Evolutionary conservation across 345 rosid species (phyloP), one percentile per base, ranked within the genome.

Genomic region (Eucalyptus cladocalyx): DNA sequence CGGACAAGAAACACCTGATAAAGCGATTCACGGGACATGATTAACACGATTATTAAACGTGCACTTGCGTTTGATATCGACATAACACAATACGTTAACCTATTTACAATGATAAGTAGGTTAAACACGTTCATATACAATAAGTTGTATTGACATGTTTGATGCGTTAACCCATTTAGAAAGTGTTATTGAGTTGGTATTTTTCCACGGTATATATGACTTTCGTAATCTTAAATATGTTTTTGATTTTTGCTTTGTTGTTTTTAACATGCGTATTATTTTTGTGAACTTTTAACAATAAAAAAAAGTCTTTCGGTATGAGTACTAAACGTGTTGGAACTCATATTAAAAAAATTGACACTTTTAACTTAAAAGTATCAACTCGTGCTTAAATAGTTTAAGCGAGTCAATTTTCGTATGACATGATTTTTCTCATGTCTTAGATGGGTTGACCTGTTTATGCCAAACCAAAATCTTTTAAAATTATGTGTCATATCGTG

Each of bases 51-150:
- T n/a, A n/a, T 65, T n/a, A 65, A 15, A 65, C 3, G 10, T 8
- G 11, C 40, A 8, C 10, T 5, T 65, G 21, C 3, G 6, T 7
- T 2, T n/a, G 21, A 16, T n/a, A 3, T 30, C 3, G 5, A n/a
- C 76, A 65, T 8, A 5, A 65, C 21, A 65, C 9, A 1, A n/a
- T 30, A 65, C 1, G 6, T 15, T 65, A 65, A n/a, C 37, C 21
- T n/a, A 65, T 65, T 65, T 65, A 65, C 10, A 8, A 7, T 65
- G 9, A 65, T 65, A n/a, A 65, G 37, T n/a, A n/a, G 19, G 21
- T 65, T 15, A 65, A 65, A 65, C 76, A 65, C 2, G 2, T 65
- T 65, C 40, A n/a, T 65, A 4, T 5, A 15, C 0, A 1, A n/a
- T 65, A 65, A 15, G 37, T n/a, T 8, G 76, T 65, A 65, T 32